Evolutionary conservation across 345 rosid genomes (phyloP).

Genomic region (Linum trigynum): DNA sequence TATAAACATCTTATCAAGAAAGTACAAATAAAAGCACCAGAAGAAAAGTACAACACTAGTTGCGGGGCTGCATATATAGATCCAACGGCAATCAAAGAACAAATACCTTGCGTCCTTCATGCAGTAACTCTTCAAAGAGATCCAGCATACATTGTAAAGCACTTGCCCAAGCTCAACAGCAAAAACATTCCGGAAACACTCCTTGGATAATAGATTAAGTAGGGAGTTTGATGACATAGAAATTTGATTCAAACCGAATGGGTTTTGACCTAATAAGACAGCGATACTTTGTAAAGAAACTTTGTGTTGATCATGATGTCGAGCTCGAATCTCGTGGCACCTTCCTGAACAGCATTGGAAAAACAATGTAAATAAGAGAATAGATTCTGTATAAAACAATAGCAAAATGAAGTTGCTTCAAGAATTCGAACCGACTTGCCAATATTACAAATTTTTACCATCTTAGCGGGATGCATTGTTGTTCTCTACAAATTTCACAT

Average conservation of each 20-base stretch:
- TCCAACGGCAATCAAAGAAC: background rate
- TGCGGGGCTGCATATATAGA: background rate
- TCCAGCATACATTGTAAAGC: slow-evolving; percentile 59
- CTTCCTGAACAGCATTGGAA: slow-evolving; percentile 44
- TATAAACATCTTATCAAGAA: too few species aligned
- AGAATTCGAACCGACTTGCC: background rate
- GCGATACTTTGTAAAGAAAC: slow-evolving; percentile 47
- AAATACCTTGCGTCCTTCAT: slow-evolving; percentile 51
- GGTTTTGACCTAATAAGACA: slow-evolving; percentile 38
- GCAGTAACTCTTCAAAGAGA: slow-evolving; percentile 39
- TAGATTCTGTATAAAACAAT: background rate
- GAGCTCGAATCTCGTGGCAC: slow-evolving; percentile 42
- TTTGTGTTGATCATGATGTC: slow-evolving; percentile 53
- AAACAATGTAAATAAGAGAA: background rate
- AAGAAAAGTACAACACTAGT: too few species aligned
- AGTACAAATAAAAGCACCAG: too few species aligned
- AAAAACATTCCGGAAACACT: slow-evolving; percentile 46
- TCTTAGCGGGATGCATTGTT: background rate
- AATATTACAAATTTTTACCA: background rate
- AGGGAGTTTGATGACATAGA: slow-evolving; percentile 23
- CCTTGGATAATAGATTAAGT: slow-evolving; percentile 59
- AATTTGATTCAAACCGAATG: slow-evolving; percentile 23
- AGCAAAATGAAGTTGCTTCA: too few species aligned
- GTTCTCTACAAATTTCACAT: background rate
- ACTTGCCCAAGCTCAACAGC: slow-evolving; percentile 59